Evolutionary conservation across 1,284 basidiomycete genomes (phyloP).

Genomic region (Leccinum subspadiceum): DNA sequence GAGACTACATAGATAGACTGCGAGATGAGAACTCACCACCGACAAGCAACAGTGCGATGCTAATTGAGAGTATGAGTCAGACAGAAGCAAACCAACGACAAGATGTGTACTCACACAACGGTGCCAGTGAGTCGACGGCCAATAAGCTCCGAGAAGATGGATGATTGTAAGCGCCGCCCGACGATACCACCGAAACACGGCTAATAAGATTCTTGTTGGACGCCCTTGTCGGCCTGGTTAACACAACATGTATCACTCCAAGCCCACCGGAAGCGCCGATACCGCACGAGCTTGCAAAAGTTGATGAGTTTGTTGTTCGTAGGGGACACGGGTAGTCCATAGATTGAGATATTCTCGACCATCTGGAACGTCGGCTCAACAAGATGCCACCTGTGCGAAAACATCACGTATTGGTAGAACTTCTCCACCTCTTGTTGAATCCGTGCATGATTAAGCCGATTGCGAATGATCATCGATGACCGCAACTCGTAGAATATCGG

Average conservation of each 20-base stretch:
- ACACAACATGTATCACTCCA: background rate
- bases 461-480: background rate
- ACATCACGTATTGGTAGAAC: background rate
- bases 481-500: background rate
- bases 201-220: background rate
- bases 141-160: conserved; percentile 35
- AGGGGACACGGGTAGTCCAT: background rate
- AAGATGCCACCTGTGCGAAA: background rate
- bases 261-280: background rate
- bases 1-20: background rate
- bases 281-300: background rate
- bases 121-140: conserved; percentile 80
- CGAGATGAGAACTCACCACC: conserved; percentile 33
- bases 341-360: background rate
- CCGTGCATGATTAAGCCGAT: background rate
- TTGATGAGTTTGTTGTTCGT: background rate
- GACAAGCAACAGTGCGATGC: conserved; percentile 55
- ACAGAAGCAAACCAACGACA: background rate
- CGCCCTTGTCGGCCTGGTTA: background rate
- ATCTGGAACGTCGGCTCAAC: background rate
- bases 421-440: background rate
- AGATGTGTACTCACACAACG: conserved; percentile 54
- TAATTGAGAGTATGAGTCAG: conserved; percentile 22
- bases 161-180: background rate
- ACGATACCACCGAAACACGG: background rate